phyloP scores from a whole-genome alignment of 495 filamentous ascomycete species.

The Penicillium odoratum region DNA sequence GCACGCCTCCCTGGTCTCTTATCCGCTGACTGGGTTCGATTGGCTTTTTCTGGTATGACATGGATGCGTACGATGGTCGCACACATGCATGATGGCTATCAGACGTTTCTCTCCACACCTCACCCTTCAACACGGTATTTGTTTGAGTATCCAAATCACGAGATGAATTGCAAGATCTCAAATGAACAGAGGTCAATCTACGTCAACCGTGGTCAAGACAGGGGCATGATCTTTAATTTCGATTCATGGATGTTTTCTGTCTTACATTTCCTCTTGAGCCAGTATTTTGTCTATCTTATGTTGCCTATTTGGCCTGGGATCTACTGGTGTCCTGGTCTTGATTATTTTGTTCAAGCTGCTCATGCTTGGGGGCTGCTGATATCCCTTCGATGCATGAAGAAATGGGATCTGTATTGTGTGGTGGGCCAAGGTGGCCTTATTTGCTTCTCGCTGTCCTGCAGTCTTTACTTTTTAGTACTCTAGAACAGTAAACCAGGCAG shows the following conservation, averaged over 20 bases:
- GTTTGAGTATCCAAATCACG: neutral
- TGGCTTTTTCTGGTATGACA: conserved; percentile 12
- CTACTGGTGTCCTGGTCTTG: conserved; percentile 12
- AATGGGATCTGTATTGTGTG: conserved; percentile 2
- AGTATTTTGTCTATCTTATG: conserved; percentile 11
- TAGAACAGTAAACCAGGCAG: neutral
- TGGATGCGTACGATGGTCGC: conserved; percentile 5
- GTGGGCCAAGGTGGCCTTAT: neutral
- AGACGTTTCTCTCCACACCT: conserved; percentile 11
- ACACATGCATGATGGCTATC: conserved; percentile 14
- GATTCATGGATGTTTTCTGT: conserved; percentile 23
- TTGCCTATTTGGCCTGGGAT: conserved; percentile 12
- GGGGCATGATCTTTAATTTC: conserved; percentile 17
- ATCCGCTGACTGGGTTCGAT: neutral
- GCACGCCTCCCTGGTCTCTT: neutral
- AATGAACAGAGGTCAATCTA: conserved; percentile 5
- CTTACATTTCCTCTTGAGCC: conserved; percentile 12
- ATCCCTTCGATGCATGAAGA: neutral
- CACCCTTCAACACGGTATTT: conserved; percentile 20
- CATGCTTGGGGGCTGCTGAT: neutral
- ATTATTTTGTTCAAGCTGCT: conserved; percentile 14
- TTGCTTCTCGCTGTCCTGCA: neutral
- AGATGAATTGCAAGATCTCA: conserved; percentile 4
- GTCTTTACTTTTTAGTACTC: neutral
- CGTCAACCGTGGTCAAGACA: conserved; percentile 11